phyloP scores from a whole-genome alignment of 805 yeast genomes.

The Saccharomyces kudriavzevii region DNA sequence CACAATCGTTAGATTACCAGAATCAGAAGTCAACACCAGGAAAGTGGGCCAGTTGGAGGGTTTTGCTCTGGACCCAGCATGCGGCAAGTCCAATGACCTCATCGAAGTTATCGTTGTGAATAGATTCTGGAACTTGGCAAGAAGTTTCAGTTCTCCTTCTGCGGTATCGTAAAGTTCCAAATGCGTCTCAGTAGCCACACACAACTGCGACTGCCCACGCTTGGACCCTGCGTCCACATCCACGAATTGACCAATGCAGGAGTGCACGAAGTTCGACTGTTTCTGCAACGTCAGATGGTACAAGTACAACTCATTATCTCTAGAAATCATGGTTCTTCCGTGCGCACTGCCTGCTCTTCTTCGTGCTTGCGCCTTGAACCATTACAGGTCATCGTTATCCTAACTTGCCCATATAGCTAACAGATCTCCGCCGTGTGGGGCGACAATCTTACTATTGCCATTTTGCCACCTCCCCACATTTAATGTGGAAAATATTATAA shows the following conservation, averaged over 20 bases:
- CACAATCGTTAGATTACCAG: constrained; percentile 56
- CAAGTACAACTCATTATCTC: constrained; percentile 33
- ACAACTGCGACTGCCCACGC: constrained; percentile 17
- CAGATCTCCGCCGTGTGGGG: not conserved
- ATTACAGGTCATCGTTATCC: not conserved
- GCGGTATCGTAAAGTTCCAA: constrained; percentile 35
- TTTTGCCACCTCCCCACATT: not conserved
- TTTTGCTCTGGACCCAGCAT: not conserved
- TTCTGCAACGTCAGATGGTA: constrained; percentile 65
- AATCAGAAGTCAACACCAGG: constrained; percentile 65
- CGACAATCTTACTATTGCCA: not conserved
- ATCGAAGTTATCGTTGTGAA: not conserved
- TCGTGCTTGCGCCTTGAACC: not conserved
- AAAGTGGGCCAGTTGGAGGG: constrained; percentile 31
- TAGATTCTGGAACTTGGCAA: not conserved
- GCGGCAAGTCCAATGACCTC: not conserved
- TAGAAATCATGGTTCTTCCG: not conserved
- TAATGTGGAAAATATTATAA: not conserved
- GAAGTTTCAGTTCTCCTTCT: constrained; percentile 43
- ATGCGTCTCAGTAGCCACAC: constrained; percentile 28
- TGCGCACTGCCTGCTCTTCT: constrained; percentile 7
- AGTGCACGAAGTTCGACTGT: constrained; percentile 44
- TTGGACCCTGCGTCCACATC: constrained; percentile 22
- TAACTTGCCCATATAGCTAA: not conserved
- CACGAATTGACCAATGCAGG: constrained; percentile 64